These are phyloP conservation scores for Viola pubescens DNA, from an alignment of 441 rosid genomes.

Conservation along the genomic window DNA sequence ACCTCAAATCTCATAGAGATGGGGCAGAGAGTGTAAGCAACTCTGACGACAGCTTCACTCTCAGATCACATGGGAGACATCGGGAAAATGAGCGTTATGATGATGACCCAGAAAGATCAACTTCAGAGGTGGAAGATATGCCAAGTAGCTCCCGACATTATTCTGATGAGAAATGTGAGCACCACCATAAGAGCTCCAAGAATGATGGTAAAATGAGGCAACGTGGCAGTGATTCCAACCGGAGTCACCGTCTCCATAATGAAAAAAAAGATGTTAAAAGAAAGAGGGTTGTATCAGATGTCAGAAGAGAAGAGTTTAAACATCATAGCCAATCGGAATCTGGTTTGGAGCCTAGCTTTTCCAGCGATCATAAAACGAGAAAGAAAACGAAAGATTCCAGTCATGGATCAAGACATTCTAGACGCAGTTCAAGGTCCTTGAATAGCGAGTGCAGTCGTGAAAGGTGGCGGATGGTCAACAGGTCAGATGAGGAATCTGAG, in stretches of 20 bases:
- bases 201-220: constrained; percentile 18
- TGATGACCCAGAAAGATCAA: constrained; percentile 27
- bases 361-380: constrained; percentile 2
- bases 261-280: constrained; percentile 23
- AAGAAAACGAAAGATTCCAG: constrained; percentile 12
- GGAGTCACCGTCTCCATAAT: constrained; percentile 19
- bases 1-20: constrained; percentile 3
- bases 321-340: constrained; percentile 18
- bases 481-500: constrained; percentile 20
- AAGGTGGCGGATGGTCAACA: constrained; percentile 38
- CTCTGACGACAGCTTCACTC: constrained; percentile 26
- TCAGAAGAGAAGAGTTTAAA: constrained; percentile 19
- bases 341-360: constrained; percentile 8
- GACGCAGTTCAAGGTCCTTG: constrained; percentile 18
- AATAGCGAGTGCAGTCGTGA: constrained; percentile 22
- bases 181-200: constrained; percentile 19
- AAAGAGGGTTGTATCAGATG: constrained; percentile 19
- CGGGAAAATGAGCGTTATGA: constrained; percentile 2
- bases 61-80: constrained; percentile 16
- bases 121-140: constrained; percentile 32
- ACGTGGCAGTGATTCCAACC: constrained; percentile 26
- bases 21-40: constrained; percentile 21
- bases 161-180: constrained; percentile 23
- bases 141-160: constrained; percentile 27
- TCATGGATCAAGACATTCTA: constrained; percentile 23